These are phyloP conservation scores for Macrolepiota fuliginosa DNA, from an alignment of 768 basidiomycete species.

Conservation along the genomic window DNA sequence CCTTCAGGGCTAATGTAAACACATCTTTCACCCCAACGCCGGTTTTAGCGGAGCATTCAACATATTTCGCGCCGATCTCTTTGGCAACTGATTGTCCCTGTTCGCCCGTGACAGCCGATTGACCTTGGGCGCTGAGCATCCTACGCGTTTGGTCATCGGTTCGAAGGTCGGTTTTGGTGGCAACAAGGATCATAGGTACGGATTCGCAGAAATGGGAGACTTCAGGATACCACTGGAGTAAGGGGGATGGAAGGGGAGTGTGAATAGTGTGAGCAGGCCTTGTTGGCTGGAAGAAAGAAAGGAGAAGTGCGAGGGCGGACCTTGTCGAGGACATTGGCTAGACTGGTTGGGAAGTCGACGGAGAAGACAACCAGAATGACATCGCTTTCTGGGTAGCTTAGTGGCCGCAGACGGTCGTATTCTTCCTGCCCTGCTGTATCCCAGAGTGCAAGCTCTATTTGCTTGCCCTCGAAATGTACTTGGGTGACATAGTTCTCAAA, in stretches of 20 bases:
- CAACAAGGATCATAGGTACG: conserved; percentile 89
- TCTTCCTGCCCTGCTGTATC: conserved; percentile 98
- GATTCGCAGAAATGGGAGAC: conserved; percentile 90
- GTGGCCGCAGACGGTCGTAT: conserved; percentile 84
- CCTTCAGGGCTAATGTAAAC: conserved; percentile 83
- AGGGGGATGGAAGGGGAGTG: not conserved
- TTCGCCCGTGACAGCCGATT: conserved; percentile 73
- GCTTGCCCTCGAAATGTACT: conserved; percentile 81
- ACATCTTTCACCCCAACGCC: conserved; percentile 89
- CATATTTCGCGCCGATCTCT: conserved; percentile 91
- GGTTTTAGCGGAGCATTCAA: conserved; percentile 94
- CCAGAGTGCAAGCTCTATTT: conserved; percentile 96
- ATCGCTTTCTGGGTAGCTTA: conserved; percentile 86
- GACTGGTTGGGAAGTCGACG: conserved; percentile 87
- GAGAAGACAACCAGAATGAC: conserved; percentile 95
- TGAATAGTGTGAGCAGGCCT: not conserved
- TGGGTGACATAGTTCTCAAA: conserved; percentile 94
- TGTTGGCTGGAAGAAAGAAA: not conserved
- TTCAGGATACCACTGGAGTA: conserved; percentile 83
- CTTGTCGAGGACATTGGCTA: conserved; percentile 90
- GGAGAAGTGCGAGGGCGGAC: conserved; percentile 34
- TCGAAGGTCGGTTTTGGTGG: conserved; percentile 91
- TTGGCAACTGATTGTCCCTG: conserved; percentile 85
- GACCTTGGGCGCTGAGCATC: conserved; percentile 89
- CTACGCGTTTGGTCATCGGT: conserved; percentile 81